Percentiles rank a stretch among this genome's conserved stretches.
Evolutionary conservation across 768 basidiomycete species (phyloP).

Genomic region (Leccinum subtestaceum): DNA sequence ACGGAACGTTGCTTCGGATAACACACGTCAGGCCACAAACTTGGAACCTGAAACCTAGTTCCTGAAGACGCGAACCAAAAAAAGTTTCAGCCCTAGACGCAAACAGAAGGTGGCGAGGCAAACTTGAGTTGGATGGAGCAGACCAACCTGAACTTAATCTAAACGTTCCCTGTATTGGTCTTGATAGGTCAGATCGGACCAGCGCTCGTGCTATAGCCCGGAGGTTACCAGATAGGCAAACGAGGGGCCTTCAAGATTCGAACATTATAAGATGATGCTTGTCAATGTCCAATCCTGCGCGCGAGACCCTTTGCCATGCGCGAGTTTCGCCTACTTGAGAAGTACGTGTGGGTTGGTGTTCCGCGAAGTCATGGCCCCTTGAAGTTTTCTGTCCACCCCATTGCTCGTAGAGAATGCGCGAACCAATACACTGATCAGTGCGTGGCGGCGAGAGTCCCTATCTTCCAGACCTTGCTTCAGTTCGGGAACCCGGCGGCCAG

Average conservation of each 20-base stretch:
- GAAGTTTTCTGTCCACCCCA: not conserved
- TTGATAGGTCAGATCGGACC: not conserved
- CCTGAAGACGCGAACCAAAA: not conserved
- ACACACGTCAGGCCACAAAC: not conserved
- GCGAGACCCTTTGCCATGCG: not conserved
- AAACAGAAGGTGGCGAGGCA: conserved; percentile 1
- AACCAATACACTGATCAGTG: not conserved
- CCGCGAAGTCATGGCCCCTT: not conserved
- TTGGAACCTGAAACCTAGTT: not conserved
- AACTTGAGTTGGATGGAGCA: not conserved
- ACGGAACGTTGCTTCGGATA: not conserved
- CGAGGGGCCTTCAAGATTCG: not conserved
- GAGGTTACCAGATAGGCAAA: conserved; percentile 1
- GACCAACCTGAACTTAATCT: not conserved
- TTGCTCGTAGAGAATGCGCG: not conserved
- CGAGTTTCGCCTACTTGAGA: not conserved
- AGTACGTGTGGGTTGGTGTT: not conserved
- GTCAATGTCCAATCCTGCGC: not conserved
- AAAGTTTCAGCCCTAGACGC: too few species aligned
- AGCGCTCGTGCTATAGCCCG: not conserved
- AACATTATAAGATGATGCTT: not conserved
- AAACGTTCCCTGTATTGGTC: not conserved
- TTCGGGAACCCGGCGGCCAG: not conserved
- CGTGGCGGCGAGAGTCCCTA: not conserved
- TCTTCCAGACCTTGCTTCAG: not conserved